phyloP scores from a whole-genome alignment of 768 basidiomycete genomes.

The Russula sp. region DNA sequence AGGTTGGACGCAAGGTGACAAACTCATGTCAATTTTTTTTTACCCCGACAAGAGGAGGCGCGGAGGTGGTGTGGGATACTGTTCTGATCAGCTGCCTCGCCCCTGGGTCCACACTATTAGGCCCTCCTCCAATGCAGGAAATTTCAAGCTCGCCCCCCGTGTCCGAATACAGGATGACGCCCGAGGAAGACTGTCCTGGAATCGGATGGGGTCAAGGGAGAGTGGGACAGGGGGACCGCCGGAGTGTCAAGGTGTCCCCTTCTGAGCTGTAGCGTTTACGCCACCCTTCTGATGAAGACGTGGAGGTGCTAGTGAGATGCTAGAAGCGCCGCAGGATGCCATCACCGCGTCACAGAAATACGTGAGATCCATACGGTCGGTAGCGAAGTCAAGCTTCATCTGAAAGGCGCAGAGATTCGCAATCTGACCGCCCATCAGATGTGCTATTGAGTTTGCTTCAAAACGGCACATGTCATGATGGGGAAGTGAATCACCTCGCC shows the following conservation, averaged over 20 bases:
- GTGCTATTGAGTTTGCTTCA: slow-evolving; percentile 2
- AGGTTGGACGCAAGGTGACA: neutral
- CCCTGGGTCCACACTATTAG: neutral
- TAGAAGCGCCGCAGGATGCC: slow-evolving; percentile 1
- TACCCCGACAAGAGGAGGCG: neutral
- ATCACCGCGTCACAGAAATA: slow-evolving; percentile 4
- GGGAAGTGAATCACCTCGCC: neutral
- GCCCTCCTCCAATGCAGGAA: neutral
- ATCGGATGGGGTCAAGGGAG: neutral
- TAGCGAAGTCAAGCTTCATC: slow-evolving; percentile 11
- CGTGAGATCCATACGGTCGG: slow-evolving; percentile 12
- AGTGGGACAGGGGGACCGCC: neutral
- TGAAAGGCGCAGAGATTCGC: slow-evolving; percentile 4
- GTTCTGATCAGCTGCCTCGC: slow-evolving; percentile 3
- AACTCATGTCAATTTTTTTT: neutral
- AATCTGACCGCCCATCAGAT: slow-evolving; percentile 10
- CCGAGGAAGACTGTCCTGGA: neutral
- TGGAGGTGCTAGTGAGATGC: slow-evolving; percentile 2
- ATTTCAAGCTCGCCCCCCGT: neutral
- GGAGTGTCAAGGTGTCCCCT: neutral
- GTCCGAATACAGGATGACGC: neutral
- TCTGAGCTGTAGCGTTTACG: neutral
- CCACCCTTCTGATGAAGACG: neutral
- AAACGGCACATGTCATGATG: slow-evolving; percentile 16
- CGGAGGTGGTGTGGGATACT: slow-evolving; percentile 1